These are phyloP conservation scores for Termitomyces sp. DNA, from an alignment of 768 basidiomycete species.

Conservation along the genomic window DNA sequence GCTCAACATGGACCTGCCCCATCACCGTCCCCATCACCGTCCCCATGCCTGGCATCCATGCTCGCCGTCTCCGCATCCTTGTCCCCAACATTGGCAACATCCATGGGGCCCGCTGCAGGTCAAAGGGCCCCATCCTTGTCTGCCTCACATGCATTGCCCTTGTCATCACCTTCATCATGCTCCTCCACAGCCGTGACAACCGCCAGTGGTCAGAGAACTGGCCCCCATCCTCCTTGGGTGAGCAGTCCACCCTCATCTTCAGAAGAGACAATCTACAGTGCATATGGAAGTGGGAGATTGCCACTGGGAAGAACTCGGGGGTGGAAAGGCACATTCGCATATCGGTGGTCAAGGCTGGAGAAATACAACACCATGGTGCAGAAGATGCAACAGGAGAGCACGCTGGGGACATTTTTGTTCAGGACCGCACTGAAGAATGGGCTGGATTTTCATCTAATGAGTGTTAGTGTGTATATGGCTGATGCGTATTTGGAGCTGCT, in stretches of 20 bases:
- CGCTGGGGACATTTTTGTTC: slow-evolving; percentile 88
- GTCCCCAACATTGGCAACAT: slow-evolving; percentile 53
- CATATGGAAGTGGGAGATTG: slow-evolving; percentile 94
- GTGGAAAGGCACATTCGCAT: slow-evolving; percentile 92
- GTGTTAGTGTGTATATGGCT: slow-evolving; percentile 78
- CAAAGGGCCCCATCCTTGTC: slow-evolving; percentile 54
- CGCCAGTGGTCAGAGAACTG: slow-evolving; percentile 44
- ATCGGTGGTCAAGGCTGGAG: slow-evolving; percentile 89
- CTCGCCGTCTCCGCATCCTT: slow-evolving; percentile 57
- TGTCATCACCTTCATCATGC: slow-evolving; percentile 46
- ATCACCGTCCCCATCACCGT: slow-evolving; percentile 54
- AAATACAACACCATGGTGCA: slow-evolving; percentile 95
- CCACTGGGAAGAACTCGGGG: slow-evolving; percentile 96
- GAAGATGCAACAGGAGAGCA: slow-evolving; percentile 84
- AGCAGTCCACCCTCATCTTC: slow-evolving; percentile 70
- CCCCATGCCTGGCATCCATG: slow-evolving; percentile 56
- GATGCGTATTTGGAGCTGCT: slow-evolving; percentile 80
- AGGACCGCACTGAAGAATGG: slow-evolving; percentile 89
- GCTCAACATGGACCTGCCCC: too few species aligned
- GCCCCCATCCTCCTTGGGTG: slow-evolving; percentile 25
- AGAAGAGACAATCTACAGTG: slow-evolving; percentile 68
- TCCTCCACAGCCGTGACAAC: slow-evolving; percentile 39
- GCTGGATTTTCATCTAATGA: slow-evolving; percentile 95
- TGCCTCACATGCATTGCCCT: slow-evolving; percentile 50
- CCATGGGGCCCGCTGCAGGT: slow-evolving; percentile 49